Conservation (phyloP, 2,329 filamentous ascomycete species). For the Hypoxylon sp. region DNA sequence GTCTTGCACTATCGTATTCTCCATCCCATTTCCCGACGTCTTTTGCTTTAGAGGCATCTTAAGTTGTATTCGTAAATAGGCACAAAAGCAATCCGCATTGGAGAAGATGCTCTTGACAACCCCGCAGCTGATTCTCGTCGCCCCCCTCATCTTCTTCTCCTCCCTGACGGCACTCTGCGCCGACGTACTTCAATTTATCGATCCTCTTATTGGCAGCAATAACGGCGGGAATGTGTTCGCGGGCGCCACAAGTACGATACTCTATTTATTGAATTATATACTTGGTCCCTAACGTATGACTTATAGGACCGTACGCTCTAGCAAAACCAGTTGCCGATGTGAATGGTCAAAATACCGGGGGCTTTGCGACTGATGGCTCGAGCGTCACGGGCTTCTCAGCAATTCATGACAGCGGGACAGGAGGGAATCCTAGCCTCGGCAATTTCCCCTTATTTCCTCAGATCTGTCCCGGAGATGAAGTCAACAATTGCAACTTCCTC, state of each 20-base stretch:
- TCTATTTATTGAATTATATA: not conserved
- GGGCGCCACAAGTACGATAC: conserved; percentile 60
- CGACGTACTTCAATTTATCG: conserved; percentile 51
- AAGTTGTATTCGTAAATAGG: not conserved
- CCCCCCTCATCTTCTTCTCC: conserved; percentile 35
- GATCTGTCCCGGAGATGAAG: conserved; percentile 60
- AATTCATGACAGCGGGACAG: conserved; percentile 62
- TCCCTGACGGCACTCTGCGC: conserved; percentile 34
- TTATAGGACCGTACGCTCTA: conserved; percentile 65
- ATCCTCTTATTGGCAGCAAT: conserved; percentile 69
- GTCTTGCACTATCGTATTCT: not conserved
- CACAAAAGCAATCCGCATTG: not conserved
- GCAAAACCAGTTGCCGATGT: conserved; percentile 71
- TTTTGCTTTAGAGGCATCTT: not conserved
- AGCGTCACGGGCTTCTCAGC: conserved; percentile 67
- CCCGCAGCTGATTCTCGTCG: conserved; percentile 35
- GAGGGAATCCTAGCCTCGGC: conserved; percentile 61
- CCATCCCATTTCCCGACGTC: not conserved
- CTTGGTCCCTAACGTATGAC: not conserved
- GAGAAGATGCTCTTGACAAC: conserved; percentile 26
- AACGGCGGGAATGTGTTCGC: conserved; percentile 72
- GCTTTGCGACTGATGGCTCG: conserved; percentile 63
- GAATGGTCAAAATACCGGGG: conserved; percentile 61
- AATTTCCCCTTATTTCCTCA: conserved; percentile 65
- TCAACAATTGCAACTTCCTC: conserved; percentile 70